Evolutionary conservation across 164 flowering plant species (phyloP).

Genomic region (Umbellularia californica): DNA sequence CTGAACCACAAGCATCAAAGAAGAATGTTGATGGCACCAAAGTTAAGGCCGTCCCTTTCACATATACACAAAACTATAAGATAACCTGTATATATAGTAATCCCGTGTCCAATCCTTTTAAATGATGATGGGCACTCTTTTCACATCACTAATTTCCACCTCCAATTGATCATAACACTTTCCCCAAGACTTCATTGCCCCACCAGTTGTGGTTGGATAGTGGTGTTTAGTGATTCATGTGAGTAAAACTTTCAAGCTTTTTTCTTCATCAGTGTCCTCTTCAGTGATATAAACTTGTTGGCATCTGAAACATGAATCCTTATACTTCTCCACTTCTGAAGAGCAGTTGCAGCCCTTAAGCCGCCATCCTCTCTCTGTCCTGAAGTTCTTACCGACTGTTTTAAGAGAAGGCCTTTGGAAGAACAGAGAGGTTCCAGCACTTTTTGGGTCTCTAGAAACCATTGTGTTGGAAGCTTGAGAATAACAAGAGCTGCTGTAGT

Average conservation of each 20-base stretch:
- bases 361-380: constrained; percentile 40
- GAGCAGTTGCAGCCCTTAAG: constrained; percentile 67
- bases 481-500: constrained; percentile 4
- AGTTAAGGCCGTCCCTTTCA: too few species aligned
- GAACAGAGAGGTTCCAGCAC: constrained; percentile 32
- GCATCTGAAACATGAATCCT: constrained; percentile 51
- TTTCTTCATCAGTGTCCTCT: constrained; percentile 58
- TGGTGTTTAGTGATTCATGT: constrained; percentile 5
- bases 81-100: too few species aligned
- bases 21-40: too few species aligned
- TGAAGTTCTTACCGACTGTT: constrained; percentile 28
- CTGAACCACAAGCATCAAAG: too few species aligned
- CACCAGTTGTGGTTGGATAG: not conserved
- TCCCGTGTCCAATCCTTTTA: too few species aligned
- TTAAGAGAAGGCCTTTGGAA: constrained; percentile 57
- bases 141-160: not conserved
- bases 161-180: not conserved
- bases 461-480: constrained; percentile 14
- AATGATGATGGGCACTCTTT: too few species aligned
- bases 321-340: constrained; percentile 33
- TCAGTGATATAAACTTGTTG: constrained; percentile 32
- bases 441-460: constrained; percentile 9
- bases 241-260: constrained; percentile 20
- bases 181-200: not conserved
- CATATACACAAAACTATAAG: too few species aligned